Evolutionary conservation across 1,284 basidiomycete genomes (phyloP), one percentile per base, ranked within the genome.

Genomic region (Ceratobasidium sp.): DNA sequence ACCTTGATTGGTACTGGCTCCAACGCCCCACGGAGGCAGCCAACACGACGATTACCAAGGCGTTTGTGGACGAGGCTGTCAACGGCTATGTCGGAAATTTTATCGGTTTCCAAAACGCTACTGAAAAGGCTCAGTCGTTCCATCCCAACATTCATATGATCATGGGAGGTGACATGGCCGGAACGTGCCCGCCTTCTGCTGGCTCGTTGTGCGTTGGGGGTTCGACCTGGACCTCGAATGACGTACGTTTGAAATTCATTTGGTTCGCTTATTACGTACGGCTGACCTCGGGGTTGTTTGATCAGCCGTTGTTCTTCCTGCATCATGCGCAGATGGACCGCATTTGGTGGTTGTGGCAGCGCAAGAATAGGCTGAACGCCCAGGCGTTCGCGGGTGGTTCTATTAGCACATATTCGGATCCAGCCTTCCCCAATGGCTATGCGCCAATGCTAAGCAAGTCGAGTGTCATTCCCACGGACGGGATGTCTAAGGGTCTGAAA

Each of bases 61-160:
- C 67, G 21, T 70, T 45, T 43, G 55, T 70, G n/a, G 67, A 70
- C 43, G 67, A 23, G 14, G 67, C 67, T 21, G 57, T 70, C 67
- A 70, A 70, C 55, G 67, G 67, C 1, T 70, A 59, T 43, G 30
- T 45, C n/a, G 67, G 67, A 50, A 53, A 70, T 30, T 70, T 70
- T 48, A 41, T 70, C 55, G 67, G 67, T 48, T 70, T 70, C 55
- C 67, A 70, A 58, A 70, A 70, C 43, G 67, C 67, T 16, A 70
- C 67, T 30, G 67, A 70, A 36, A 70, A 70, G 43, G 67, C 67
- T 45, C 67, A 70, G n/a, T 39, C 67, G 30, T 70, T 70, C 55
- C 67, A 70, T 50, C 43, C 67, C 55, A 70, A 70, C 14, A 70
- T 70, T 9, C 67, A 70, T 39, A 70, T 70, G 67, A 70, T 70